phyloP scores from a whole-genome alignment of 73 alveolate genomes.

The Paramecium pentaurelia region DNA sequence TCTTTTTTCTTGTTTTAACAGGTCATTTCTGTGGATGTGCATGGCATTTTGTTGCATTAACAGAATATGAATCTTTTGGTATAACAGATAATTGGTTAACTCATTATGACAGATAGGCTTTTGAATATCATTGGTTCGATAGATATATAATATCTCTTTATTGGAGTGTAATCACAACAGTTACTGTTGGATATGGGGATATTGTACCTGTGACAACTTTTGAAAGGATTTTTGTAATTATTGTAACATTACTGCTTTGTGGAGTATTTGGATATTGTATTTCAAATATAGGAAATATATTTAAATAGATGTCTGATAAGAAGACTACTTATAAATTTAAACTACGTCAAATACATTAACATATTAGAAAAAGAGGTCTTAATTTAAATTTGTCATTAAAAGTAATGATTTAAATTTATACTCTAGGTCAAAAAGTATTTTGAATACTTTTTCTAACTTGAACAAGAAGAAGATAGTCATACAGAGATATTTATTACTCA shows the following conservation, averaged over 20 bases:
- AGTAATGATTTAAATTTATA: not conserved
- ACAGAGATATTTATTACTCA: not conserved
- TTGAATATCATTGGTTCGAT: conserved; percentile 62
- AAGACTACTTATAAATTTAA: not conserved
- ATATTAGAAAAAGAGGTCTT: conserved; percentile 31
- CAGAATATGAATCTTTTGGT: conserved; percentile 23
- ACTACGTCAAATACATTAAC: not conserved
- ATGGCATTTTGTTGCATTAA: conserved; percentile 52
- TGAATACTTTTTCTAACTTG: conserved; percentile 10
- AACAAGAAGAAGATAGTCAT: not conserved
- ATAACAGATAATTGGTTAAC: conserved; percentile 51
- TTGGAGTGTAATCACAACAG: conserved; percentile 75
- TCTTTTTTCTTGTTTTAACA: conserved; percentile 22
- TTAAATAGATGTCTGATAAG: not conserved
- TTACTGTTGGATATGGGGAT: conserved; percentile 89
- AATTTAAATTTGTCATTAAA: not conserved
- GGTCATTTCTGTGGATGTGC: conserved; percentile 54
- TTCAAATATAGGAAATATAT: conserved; percentile 37
- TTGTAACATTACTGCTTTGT: conserved; percentile 37
- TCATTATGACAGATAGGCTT: not conserved
- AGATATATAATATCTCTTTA: conserved; percentile 67
- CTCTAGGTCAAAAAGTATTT: conserved; percentile 19
- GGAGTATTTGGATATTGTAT: conserved; percentile 45
- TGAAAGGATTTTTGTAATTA: conserved; percentile 71
- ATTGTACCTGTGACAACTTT: conserved; percentile 68